These are phyloP conservation scores for Ophiostoma montium DNA, from an alignment of 2,329 filamentous ascomycete species.

Conservation along the genomic window DNA sequence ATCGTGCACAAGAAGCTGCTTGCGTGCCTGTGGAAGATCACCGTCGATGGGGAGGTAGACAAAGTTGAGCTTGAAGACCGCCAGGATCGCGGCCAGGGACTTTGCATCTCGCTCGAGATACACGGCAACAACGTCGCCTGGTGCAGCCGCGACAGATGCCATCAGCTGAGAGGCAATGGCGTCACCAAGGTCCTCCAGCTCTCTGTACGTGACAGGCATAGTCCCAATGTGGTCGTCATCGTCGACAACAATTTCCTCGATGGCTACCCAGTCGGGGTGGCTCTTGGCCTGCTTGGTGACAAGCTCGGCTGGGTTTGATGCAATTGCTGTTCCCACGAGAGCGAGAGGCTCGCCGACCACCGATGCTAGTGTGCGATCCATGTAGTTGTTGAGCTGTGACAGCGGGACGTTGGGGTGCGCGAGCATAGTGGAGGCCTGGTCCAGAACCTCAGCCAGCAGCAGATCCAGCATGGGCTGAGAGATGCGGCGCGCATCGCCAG, in stretches of 20 bases:
- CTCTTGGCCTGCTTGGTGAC: constrained; percentile 29
- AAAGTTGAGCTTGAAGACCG: constrained; percentile 40
- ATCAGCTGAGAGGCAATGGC: too few relatives aligned
- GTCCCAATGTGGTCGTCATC: constrained; percentile 6
- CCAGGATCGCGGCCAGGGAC: constrained; percentile 44
- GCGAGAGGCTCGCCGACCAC: too few relatives aligned
- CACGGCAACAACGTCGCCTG: constrained; percentile 39
- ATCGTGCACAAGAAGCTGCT: constrained; percentile 47
- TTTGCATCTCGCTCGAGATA: constrained; percentile 52
- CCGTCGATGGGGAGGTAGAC: constrained; percentile 48
- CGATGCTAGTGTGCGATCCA: constrained; percentile 9
- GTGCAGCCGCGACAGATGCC: constrained; percentile 22
- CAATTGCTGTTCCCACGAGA: constrained; percentile 3
- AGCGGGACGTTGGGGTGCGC: constrained; percentile 11
- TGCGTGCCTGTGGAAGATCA: constrained; percentile 41
- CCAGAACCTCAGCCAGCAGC: constrained; percentile 14
- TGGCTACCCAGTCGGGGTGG: constrained; percentile 36
- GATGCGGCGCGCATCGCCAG: constrained; percentile 13
- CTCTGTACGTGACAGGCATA: too few relatives aligned
- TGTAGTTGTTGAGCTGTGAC: constrained; percentile 7
- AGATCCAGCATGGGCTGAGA: constrained; percentile 14
- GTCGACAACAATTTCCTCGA: constrained; percentile 37
- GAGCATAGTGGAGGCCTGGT: constrained; percentile 12
- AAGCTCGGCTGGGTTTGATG: constrained; percentile 14
- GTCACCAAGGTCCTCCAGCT: too few relatives aligned